Evolutionary conservation across 371 early-diverging fungal species (phyloP).

Genomic region (Mortierella sp.): DNA sequence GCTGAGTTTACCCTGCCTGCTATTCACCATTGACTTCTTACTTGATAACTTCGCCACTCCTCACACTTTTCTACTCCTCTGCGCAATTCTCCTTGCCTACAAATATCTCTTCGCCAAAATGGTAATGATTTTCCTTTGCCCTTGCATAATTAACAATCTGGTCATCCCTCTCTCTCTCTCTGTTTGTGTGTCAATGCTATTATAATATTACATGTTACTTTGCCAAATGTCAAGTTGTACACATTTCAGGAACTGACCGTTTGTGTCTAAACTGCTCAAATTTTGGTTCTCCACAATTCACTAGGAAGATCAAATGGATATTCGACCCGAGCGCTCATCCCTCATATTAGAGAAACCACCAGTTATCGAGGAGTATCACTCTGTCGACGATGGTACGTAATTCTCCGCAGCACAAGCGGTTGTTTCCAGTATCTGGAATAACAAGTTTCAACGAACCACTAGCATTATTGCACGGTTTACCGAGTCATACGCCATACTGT

Average conservation of each 20-base stretch:
- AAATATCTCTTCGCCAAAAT: conserved; percentile 47
- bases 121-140: conserved; percentile 22
- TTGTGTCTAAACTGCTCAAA: not conserved
- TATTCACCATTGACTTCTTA: conserved; percentile 51
- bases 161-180: too few relatives aligned
- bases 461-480: not conserved
- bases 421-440: too few relatives aligned
- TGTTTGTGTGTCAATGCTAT: not conserved
- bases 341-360: conserved; percentile 35
- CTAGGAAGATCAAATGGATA: conserved; percentile 52
- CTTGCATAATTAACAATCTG: too few relatives aligned
- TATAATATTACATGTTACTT: too few relatives aligned
- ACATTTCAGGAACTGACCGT: conserved; percentile 6
- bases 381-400: conserved; percentile 49
- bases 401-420: not conserved
- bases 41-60: conserved; percentile 33
- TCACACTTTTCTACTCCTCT: conserved; percentile 50
- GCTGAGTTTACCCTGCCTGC: conserved; percentile 25
- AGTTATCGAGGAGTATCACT: conserved; percentile 37
- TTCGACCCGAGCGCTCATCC: conserved; percentile 30
- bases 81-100: conserved; percentile 38
- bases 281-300: not conserved
- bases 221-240: not conserved
- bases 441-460: not conserved
- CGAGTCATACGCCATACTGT: too few relatives aligned